Evolutionary conservation across 2,329 filamentous ascomycete genomes (phyloP).

Genomic region (Ceratocystis cubensis): DNA sequence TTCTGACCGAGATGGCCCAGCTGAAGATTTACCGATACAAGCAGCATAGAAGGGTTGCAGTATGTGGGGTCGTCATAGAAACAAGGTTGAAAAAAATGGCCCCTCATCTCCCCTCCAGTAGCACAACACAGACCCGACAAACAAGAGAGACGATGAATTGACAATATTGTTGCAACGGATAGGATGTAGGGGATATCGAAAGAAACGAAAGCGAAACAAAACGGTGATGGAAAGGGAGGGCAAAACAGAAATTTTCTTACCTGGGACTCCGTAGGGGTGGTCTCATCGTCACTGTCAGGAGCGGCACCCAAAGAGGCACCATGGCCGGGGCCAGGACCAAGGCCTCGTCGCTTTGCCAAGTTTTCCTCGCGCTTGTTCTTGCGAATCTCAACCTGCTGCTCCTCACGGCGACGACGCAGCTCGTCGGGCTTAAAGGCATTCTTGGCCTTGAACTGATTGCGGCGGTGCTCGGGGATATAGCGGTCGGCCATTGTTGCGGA

Average conservation of each 20-base stretch:
- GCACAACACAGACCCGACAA: constrained; percentile 1
- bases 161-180: not conserved
- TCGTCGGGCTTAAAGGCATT: constrained; percentile 98
- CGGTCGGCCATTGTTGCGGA: constrained; percentile 76
- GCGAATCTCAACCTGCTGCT: constrained; percentile 98
- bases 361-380: constrained; percentile 99
- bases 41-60: not conserved
- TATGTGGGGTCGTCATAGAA: constrained; percentile 21
- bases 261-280: constrained; percentile 87
- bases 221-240: constrained; percentile 14
- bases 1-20: not conserved
- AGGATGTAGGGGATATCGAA: constrained; percentile 11
- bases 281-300: constrained; percentile 95
- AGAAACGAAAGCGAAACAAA: constrained; percentile 15
- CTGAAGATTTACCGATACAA: not conserved
- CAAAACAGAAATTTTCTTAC: constrained; percentile 41
- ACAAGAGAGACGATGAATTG: constrained; percentile 3
- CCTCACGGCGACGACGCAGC: constrained; percentile 92
- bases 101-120: constrained; percentile 15
- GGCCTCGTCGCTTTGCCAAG: constrained; percentile 92
- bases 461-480: constrained; percentile 98
- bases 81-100: constrained; percentile 18
- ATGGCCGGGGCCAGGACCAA: constrained; percentile 67
- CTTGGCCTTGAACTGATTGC: constrained; percentile 99
- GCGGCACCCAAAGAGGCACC: constrained; percentile 76